Conservation (phyloP, 139 green algal species). For the Chlamydomonas sp. region DNA sequence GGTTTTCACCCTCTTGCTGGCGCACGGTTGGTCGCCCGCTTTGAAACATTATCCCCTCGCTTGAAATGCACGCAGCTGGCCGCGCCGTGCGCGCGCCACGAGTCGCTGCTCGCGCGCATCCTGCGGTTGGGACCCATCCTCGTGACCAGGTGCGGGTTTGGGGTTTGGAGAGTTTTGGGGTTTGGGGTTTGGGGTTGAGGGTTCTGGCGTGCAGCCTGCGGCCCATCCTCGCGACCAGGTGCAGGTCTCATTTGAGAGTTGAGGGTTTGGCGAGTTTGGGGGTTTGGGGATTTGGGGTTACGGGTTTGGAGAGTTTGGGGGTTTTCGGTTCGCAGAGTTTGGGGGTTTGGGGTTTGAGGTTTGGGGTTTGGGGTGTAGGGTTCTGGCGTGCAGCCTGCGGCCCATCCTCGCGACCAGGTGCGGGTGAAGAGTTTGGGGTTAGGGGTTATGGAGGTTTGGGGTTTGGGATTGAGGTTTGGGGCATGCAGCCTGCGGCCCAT, state of each 20-base stretch:
- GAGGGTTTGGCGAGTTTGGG: no score
- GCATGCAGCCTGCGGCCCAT: conserved; percentile 4
- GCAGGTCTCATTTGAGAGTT: no score
- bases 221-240: conserved; percentile 7
- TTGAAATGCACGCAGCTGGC: no score
- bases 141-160: neutral
- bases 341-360: neutral
- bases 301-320: neutral
- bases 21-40: no score
- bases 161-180: neutral
- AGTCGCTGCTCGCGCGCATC: conserved; percentile 30
- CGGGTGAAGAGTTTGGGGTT: neutral
- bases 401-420: neutral
- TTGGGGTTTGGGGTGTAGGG: neutral
- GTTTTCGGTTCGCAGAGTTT: no score
- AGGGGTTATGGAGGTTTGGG: neutral
- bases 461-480: neutral
- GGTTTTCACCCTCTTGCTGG: no score
- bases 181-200: neutral
- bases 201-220: conserved; percentile 6
- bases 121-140: conserved; percentile 21
- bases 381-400: conserved; percentile 3
- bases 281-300: neutral
- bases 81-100: conserved; percentile 15
- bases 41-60: no score